Evolutionary conservation across 2,329 filamentous ascomycete genomes (phyloP), one percentile per base, ranked within the genome.

Genomic region (Paraphaeosphaeria minitans): DNA sequence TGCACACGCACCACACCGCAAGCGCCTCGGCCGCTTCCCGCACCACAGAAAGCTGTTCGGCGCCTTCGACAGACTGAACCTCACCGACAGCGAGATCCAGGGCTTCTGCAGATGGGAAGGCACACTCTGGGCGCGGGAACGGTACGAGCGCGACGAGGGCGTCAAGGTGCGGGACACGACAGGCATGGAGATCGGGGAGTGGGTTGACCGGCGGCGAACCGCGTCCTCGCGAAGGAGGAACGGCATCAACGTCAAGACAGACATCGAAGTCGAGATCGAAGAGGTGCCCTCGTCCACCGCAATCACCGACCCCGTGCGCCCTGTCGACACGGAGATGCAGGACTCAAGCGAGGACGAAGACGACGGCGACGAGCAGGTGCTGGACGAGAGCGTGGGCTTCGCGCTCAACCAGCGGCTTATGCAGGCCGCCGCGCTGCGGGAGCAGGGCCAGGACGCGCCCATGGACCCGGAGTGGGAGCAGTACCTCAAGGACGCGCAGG

Each of bases 61-160:
- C 42, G 89, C 90, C 29, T 92, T 94, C 69, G 89, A 93, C 75
- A 79, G 77, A 27, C 82, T 93, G 24, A 83, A 83, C 45, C 81
- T 93, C 41, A 94, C 90, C 8, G 79, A 85, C 57, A 79, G 81
- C 66, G 90, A 94, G 73, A 91, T 94, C 66, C 82, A 86, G 55
- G 81, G 82, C 50, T 81, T 93, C 72, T 93, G 90, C 58, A 89
- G 90, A 70, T 94, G 90, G 90, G 90, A 93, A 79, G 90, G 90
- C 57, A 93, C 90, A 10, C 87, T 88, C 61, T 93, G 90, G 90
- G 91, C 91, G 61, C 89, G 92, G 72, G 89, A 93, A 72, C 85
- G 90, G 55, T 94, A 88, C 71, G 90, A 94, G 80, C 83, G 84
- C 57, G 90, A 93, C 70, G 89, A 92, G 69, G 87, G 87, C 35